phyloP scores from a whole-genome alignment of 768 basidiomycete species.

The Pilatotrama ljubarskyi region DNA sequence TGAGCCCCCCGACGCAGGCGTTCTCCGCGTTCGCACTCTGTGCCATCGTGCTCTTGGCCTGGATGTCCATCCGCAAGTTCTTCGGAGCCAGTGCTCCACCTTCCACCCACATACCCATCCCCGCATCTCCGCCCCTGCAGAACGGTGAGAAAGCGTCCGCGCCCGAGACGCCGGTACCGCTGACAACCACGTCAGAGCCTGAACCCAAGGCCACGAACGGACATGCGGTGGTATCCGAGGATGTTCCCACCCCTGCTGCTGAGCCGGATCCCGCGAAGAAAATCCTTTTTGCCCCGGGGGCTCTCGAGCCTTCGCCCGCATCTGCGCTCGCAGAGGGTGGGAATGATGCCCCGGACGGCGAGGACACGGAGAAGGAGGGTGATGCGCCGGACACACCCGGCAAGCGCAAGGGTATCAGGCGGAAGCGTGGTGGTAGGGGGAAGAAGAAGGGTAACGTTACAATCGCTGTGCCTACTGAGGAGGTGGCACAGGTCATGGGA shows the following conservation, averaged over 20 bases:
- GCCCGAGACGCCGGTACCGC: not conserved
- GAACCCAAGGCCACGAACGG: not conserved
- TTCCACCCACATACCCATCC: not conserved
- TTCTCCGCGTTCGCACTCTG: slow-evolving; percentile 17
- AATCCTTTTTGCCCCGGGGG: slow-evolving; percentile 14
- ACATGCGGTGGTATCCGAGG: not conserved
- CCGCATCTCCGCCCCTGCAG: not conserved
- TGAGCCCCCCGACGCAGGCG: slow-evolving; percentile 12
- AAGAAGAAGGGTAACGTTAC: slow-evolving; percentile 33
- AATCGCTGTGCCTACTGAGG: slow-evolving; percentile 14
- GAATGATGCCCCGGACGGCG: slow-evolving; percentile 35
- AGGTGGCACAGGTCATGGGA: slow-evolving; percentile 21
- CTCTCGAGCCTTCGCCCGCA: slow-evolving; percentile 6
- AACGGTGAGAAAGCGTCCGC: not conserved
- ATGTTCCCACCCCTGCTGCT: not conserved
- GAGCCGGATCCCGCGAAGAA: slow-evolving; percentile 1
- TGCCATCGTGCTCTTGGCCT: slow-evolving; percentile 10
- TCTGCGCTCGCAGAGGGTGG: not conserved
- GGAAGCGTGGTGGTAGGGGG: slow-evolving; percentile 32
- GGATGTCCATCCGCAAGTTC: slow-evolving; percentile 18
- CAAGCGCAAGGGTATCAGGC: slow-evolving; percentile 35
- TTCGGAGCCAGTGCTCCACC: not conserved
- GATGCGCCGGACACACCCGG: slow-evolving; percentile 45
- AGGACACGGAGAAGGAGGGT: slow-evolving; percentile 51
- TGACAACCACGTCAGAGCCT: not conserved